Evolutionary conservation across 140 eudicot genomes (phyloP).

Genomic region (Flaveria floridana): DNA sequence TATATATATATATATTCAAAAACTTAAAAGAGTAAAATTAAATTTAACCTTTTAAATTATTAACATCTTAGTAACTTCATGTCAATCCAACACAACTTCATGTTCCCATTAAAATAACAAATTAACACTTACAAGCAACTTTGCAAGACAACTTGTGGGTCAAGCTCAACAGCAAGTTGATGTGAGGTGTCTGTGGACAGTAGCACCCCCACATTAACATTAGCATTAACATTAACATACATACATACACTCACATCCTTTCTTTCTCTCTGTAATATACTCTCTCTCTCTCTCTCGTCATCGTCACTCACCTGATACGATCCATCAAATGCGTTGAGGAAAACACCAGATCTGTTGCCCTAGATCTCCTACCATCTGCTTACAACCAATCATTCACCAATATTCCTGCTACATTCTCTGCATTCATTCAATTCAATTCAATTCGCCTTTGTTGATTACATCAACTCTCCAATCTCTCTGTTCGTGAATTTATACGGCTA

Average conservation of each 20-base stretch:
- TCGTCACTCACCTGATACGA: constrained; percentile 33
- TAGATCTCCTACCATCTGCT: constrained; percentile 18
- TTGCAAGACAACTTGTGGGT: constrained; percentile 14
- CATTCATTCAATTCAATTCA: background rate
- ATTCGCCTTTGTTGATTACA: background rate
- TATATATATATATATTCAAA: too few relatives aligned
- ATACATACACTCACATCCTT: too few relatives aligned
- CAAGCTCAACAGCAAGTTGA: constrained; percentile 32
- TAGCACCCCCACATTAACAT: background rate
- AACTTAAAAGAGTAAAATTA: too few relatives aligned
- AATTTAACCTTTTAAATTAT: too few relatives aligned
- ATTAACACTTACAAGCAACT: background rate
- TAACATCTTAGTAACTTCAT: too few relatives aligned
- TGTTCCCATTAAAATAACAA: background rate
- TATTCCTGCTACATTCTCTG: constrained; percentile 23
- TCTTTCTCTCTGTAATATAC: background rate
- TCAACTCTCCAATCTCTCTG: constrained; percentile 12
- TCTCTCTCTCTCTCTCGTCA: constrained; percentile 18
- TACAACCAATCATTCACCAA: background rate
- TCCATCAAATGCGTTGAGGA: constrained; percentile 34
- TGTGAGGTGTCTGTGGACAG: constrained; percentile 30
- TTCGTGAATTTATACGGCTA: background rate
- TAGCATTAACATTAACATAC: too few relatives aligned
- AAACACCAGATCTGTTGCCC: constrained; percentile 29
- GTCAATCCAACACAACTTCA: too few relatives aligned